phyloP scores from a whole-genome alignment of 345 rosid species.

The Firmiana major region DNA sequence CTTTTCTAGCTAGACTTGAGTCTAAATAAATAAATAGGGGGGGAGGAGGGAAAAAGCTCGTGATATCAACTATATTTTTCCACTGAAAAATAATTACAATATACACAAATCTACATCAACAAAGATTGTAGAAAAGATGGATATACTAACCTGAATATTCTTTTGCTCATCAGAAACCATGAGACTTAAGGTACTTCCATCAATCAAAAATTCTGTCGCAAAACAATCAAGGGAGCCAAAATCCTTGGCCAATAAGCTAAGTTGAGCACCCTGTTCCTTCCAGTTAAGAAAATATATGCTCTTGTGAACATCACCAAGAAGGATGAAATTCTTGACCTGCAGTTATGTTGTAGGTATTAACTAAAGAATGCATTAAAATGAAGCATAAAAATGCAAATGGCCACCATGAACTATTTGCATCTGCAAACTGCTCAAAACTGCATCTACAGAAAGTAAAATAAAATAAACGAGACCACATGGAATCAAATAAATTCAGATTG shows the following conservation, averaged over 20 bases:
- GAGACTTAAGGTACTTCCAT: conserved; percentile 91
- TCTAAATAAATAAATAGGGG: neutral
- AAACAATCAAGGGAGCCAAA: conserved; percentile 89
- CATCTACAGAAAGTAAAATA: neutral
- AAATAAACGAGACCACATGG: conserved; percentile 13
- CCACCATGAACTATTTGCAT: neutral
- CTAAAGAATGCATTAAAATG: conserved; percentile 10
- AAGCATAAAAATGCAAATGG: neutral
- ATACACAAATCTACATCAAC: neutral
- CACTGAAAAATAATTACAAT: neutral
- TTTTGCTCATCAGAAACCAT: conserved; percentile 93
- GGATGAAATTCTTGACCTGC: conserved; percentile 96
- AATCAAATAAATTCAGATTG: conserved; percentile 11
- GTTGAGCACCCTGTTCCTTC: conserved; percentile 99
- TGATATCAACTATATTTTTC: neutral
- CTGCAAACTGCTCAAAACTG: neutral
- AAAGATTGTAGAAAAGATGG: neutral
- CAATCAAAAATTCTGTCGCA: conserved; percentile 95
- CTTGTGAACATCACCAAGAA: conserved; percentile 86
- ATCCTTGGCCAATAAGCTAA: conserved; percentile 89
- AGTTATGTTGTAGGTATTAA: conserved; percentile 8
- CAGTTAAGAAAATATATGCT: conserved; percentile 93
- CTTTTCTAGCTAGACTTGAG: neutral
- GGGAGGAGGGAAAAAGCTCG: neutral
- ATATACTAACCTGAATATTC: conserved; percentile 71